Conservation (phyloP, 2,329 filamentous ascomycete species). For the Pezizomycotina sp. region DNA sequence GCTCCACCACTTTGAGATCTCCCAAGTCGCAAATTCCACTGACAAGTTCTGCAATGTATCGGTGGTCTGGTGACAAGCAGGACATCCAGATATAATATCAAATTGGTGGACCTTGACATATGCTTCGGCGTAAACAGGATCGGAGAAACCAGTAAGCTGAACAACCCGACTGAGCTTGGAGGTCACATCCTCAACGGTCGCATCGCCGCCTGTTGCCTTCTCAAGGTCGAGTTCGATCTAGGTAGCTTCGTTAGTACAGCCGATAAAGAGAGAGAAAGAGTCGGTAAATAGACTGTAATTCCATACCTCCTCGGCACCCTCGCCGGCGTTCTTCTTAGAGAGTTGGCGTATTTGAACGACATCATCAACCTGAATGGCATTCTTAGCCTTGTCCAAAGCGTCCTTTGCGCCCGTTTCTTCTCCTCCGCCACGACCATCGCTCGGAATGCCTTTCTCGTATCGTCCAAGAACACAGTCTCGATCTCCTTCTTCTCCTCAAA, state of each 20-base stretch:
- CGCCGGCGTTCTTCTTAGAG: conserved; percentile 70
- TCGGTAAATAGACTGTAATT: not conserved
- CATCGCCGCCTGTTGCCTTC: conserved; percentile 82
- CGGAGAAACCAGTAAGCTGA: conserved; percentile 93
- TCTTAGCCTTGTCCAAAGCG: conserved; percentile 81
- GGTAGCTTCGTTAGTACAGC: no score
- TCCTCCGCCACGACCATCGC: conserved; percentile 96
- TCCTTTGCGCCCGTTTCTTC: conserved; percentile 93
- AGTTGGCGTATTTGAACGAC: conserved; percentile 84
- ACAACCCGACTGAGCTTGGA: conserved; percentile 94
- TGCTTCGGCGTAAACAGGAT: conserved; percentile 95
- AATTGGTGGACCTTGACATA: conserved; percentile 99
- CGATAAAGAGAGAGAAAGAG: conserved; percentile 4
- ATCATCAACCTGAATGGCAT: conserved; percentile 87
- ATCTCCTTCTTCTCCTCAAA: conserved; percentile 80
- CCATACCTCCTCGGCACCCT: conserved; percentile 56
- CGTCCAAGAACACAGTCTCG: conserved; percentile 80
- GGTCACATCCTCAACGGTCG: conserved; percentile 64
- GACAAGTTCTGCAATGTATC: conserved; percentile 94
- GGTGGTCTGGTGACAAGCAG: conserved; percentile 91
- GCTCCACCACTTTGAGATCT: conserved; percentile 93
- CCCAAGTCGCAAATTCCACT: conserved; percentile 97
- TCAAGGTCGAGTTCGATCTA: conserved; percentile 70
- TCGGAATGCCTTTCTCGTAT: conserved; percentile 87
- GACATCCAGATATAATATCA: conserved; percentile 89